Evolutionary conservation across 2,329 filamentous ascomycete genomes (phyloP), one percentile per base, ranked within the genome.

Genomic region (Decorospora gaudefroyi): DNA sequence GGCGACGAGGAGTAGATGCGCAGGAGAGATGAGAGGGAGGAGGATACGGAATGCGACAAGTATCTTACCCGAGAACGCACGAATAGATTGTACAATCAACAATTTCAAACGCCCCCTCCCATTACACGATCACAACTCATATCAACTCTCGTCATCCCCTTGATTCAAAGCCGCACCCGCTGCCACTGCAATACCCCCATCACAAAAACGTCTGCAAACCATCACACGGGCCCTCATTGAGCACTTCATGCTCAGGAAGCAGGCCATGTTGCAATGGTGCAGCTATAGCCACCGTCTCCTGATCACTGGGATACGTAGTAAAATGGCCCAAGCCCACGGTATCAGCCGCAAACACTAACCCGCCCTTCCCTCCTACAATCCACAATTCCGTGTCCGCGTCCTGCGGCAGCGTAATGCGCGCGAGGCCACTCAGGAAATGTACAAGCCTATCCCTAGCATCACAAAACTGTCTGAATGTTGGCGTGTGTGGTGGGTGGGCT

Each of bases 1-100:
- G 74, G 54, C 43, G 76, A 75, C 13, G 72, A 71, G 53, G 60
- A 65, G 53, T 51, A 49, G 29, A 17, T 25, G 17, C 12, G 13
- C 11, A 6, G 15, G 15, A 25, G 16, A 18, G 37, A 39, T 30
- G 30, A 33, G 33, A 16, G 17, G 38, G 43, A 21, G 36, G 32
- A 31, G 36, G 32, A 39, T 38, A 25, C 39, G 43, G 31, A 42
- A 22, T 35, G 46, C 46, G 15, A 50, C 35, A 49, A 42, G 37
- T 46, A 44, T 39, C 37, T 55, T 43, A 41, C 42, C 42, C 46
- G 25, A 21, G 40, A 45, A 49, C 39, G 44, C 41, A 55, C 40
- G 49, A 51, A 53, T 59, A 59, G 55, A 59, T 43, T 59, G 53
- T 59, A 57, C 44, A 53, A 58, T 53, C 53, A 55, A 42, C 38